Conservation (phyloP, 2,329 filamentous ascomycete genomes). For the Pseudogymnoascus verrucosus region DNA sequence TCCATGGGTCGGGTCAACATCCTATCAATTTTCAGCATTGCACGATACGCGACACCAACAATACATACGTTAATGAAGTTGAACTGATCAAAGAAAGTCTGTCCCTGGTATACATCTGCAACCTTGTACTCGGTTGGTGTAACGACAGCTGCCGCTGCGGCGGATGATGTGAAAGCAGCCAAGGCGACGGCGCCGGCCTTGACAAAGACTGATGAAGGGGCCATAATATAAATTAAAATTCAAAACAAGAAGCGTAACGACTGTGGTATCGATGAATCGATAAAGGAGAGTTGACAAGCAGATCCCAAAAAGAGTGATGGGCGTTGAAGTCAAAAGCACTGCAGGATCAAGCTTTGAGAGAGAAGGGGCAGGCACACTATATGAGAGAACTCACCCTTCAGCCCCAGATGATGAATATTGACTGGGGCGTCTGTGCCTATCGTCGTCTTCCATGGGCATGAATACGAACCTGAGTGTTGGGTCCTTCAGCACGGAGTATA, state of each 20-base stretch:
- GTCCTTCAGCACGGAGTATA: neutral
- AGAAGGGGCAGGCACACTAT: neutral
- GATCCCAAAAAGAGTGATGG: conserved; percentile 20
- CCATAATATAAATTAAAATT: conserved; percentile 14
- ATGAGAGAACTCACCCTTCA: neutral
- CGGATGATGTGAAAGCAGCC: conserved; percentile 13
- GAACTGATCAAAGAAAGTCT: conserved; percentile 39
- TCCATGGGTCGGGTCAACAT: conserved; percentile 60
- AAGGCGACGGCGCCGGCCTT: conserved; percentile 18
- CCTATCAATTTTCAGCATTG: conserved; percentile 13
- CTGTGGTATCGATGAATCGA: conserved; percentile 20
- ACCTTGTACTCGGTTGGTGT: conserved; percentile 15
- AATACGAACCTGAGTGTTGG: neutral
- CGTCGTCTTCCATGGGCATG: neutral
- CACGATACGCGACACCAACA: neutral
- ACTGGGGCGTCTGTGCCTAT: neutral
- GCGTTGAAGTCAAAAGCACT: conserved; percentile 6
- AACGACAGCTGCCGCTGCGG: conserved; percentile 7
- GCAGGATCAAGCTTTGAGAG: neutral
- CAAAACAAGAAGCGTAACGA: conserved; percentile 13
- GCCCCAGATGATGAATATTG: neutral
- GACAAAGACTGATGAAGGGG: conserved; percentile 10
- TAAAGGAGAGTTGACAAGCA: conserved; percentile 16
- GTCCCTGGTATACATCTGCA: conserved; percentile 32
- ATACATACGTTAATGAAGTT: conserved; percentile 41